These are phyloP conservation scores for Naganishia randhawae DNA, from an alignment of 768 basidiomycete genomes.

Conservation along the genomic window DNA sequence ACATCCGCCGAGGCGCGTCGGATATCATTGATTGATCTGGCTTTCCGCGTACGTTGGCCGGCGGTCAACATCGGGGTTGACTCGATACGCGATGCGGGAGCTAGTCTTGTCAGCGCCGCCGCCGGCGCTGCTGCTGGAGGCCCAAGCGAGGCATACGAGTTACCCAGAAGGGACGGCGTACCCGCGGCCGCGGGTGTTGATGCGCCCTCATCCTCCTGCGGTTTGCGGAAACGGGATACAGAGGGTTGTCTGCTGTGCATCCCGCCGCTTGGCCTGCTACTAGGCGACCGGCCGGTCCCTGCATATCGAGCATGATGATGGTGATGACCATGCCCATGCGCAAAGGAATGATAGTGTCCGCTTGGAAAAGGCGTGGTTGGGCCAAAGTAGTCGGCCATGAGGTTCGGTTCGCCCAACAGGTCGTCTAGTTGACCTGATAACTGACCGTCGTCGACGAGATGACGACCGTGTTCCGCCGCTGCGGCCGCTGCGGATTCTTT, in stretches of 20 bases:
- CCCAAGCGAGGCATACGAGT: not conserved
- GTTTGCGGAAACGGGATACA: not conserved
- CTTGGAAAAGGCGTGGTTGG: conserved; percentile 26
- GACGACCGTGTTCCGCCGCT: not conserved
- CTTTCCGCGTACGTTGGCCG: not conserved
- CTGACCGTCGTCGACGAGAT: conserved; percentile 10
- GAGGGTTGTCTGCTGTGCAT: conserved; percentile 21
- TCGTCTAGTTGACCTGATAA: conserved; percentile 26
- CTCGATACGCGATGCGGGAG: not conserved
- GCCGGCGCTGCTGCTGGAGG: not conserved
- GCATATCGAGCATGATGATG: conserved; percentile 45
- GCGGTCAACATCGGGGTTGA: not conserved
- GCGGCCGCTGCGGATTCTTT: conserved; percentile 56
- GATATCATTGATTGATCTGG: not conserved
- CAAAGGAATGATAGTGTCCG: conserved; percentile 26
- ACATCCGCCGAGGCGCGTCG: not conserved
- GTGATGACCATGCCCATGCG: conserved; percentile 19
- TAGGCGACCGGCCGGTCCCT: conserved; percentile 47
- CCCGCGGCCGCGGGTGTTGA: not conserved
- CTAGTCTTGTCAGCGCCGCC: too few relatives aligned
- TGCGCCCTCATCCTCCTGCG: not conserved
- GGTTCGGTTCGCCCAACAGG: conserved; percentile 21
- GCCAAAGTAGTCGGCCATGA: conserved; percentile 44
- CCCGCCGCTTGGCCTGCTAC: not conserved
- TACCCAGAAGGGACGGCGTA: not conserved